Evolutionary conservation across 148 eudicot species (phyloP), one percentile per base, ranked within the genome.

Genomic region (Rhododendron griersonianum): DNA sequence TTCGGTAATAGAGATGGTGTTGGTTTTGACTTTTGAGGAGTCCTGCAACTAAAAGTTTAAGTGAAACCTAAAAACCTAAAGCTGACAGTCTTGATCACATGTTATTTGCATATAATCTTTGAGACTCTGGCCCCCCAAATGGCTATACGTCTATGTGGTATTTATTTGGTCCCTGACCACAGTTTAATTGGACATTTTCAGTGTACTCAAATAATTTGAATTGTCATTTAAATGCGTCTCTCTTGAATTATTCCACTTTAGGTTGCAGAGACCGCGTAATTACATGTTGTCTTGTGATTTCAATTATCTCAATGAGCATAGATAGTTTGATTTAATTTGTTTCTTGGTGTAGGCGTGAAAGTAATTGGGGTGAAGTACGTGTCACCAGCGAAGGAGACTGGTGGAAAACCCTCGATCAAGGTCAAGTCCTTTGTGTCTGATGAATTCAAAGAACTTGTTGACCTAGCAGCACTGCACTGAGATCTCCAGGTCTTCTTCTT

Each of bases 361-460:
- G 96, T 93, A 28, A 89, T 95, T 30, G 99, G 99, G 57, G 85
- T 92, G 67, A 95, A 91, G 91, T 94, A 89, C 37, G 79, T 89
- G 50, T 94, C 95, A 80, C 99, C 99, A 18, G 85, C 86, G 14
- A 91, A 91, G 84, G 87, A 85, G 39, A 1, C 19, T 48, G 84
- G 59, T 10, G 88, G 61, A n/a, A 39, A 85, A 51, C 71, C 85
- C 5, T 9, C 39, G 2, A 39, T 94, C 39, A 93, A 89, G 89
- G 98, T 95, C 83, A 88, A 92, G 79, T 94, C 99, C 11, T 96
- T 86, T 69, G 94, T 95, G 28, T 86, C 93, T 23, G 92, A 92
- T 51, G 83, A 94, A 75, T 87, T 86, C 87, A 92, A 91, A 67
- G 95, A 91, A 37, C 86, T 94, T 53, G 89, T 95, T 30, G 94